phyloP scores from a whole-genome alignment of 202 grass and related monocot genomes.

The Digitaria exilis region DNA sequence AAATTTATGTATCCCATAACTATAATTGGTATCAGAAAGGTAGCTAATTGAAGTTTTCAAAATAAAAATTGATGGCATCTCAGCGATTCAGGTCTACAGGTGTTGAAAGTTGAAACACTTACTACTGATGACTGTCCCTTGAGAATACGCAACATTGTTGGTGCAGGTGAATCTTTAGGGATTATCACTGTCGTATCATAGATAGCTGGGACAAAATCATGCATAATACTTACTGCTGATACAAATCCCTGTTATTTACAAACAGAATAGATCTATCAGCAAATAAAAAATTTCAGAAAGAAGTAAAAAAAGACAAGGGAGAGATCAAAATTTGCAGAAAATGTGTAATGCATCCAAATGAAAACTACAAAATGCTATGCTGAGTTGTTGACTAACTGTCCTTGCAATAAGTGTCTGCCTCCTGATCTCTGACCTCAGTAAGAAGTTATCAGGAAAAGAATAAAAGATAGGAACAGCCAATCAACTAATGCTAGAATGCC shows the following conservation, averaged over 20 bases:
- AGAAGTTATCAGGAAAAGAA: background rate
- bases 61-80: background rate
- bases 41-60: conserved; percentile 2
- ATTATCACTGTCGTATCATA: conserved; percentile 78
- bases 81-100: background rate
- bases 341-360: background rate
- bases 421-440: background rate
- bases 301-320: background rate
- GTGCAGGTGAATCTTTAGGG: conserved; percentile 70
- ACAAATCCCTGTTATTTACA: conserved; percentile 73
- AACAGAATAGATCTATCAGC: conserved; percentile 20
- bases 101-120: conserved; percentile 40
- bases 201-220: conserved; percentile 73
- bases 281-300: background rate
- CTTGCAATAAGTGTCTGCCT: background rate
- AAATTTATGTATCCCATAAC: background rate
- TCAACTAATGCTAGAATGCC: background rate
- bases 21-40: background rate
- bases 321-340: background rate
- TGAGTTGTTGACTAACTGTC: background rate
- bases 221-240: conserved; percentile 69
- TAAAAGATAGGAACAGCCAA: background rate
- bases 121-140: conserved; percentile 79
- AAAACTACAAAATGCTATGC: conserved; percentile 27
- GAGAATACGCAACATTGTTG: conserved; percentile 77